Evolutionary conservation across 495 filamentous ascomycete genomes (phyloP).

Genomic region (Glutinoglossum americanum): DNA sequence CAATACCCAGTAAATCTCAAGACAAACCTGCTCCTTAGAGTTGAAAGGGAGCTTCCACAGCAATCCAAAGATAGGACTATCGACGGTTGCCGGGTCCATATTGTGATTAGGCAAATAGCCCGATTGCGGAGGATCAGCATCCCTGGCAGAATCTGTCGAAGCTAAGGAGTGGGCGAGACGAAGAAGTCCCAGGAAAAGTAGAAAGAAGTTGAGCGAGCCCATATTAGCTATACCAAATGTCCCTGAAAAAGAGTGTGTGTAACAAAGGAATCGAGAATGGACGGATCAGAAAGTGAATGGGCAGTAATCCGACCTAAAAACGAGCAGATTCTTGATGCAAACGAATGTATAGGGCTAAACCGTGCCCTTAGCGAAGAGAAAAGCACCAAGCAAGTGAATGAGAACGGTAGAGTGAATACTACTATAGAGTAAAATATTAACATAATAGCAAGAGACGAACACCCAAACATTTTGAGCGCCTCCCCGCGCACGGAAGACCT

Average conservation of each 20-base stretch:
- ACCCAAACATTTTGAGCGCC: no score
- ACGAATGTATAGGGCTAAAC: not conserved
- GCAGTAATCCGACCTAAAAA: not conserved
- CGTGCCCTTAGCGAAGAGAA: not conserved
- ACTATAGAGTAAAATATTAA: no score
- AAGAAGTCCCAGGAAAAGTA: not conserved
- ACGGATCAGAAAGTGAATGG: not conserved
- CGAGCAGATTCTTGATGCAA: not conserved
- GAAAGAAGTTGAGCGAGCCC: not conserved
- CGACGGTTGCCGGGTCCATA: constrained; percentile 22
- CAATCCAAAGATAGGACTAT: constrained; percentile 15
- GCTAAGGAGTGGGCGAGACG: constrained; percentile 6
- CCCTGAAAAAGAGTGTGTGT: not conserved
- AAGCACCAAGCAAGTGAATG: not conserved
- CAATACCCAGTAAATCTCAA: not conserved
- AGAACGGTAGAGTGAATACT: not conserved
- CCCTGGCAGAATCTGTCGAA: constrained; percentile 17
- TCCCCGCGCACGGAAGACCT: no score
- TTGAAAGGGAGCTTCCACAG: constrained; percentile 16
- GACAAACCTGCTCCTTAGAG: constrained; percentile 10
- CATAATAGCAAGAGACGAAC: no score
- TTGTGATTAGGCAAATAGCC: constrained; percentile 25
- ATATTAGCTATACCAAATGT: not conserved
- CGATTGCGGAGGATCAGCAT: constrained; percentile 21
- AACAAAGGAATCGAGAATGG: not conserved